Evolutionary conservation across 139 green algal genomes (phyloP).

Genomic region (Helicosporidium sp.): DNA sequence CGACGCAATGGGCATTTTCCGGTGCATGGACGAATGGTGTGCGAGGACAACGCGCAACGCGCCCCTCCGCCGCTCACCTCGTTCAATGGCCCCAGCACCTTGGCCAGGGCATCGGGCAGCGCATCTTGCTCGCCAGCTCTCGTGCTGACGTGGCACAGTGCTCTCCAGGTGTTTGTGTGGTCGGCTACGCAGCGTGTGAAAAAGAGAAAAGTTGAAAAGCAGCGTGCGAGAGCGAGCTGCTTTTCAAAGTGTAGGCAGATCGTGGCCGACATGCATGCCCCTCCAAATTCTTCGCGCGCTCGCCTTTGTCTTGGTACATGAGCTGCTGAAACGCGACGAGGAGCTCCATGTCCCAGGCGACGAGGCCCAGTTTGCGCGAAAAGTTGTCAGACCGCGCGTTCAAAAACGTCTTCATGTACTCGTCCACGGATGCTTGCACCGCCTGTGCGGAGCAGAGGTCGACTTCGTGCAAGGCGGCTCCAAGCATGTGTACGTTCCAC

Average conservation of each 20-base stretch:
- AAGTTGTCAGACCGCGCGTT: conserved; percentile 21
- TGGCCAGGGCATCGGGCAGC: neutral
- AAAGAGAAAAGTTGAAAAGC: no score
- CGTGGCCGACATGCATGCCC: neutral
- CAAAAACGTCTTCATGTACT: conserved; percentile 29
- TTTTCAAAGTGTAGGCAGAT: no score
- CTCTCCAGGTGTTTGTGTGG: conserved; percentile 55
- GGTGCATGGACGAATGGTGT: no score
- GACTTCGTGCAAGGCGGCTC: conserved; percentile 27
- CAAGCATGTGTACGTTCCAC: conserved; percentile 51
- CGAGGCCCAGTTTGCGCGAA: conserved; percentile 51
- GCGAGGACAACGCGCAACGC: no score
- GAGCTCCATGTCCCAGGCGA: conserved; percentile 33
- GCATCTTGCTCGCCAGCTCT: neutral
- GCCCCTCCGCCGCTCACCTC: neutral
- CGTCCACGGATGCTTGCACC: conserved; percentile 27
- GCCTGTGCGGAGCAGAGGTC: conserved; percentile 24
- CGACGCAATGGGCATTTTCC: no score
- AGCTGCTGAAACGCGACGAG: conserved; percentile 2
- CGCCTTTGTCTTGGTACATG: conserved; percentile 4
- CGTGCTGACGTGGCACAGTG: neutral
- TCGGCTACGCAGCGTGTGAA: conserved; percentile 18
- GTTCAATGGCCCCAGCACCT: conserved; percentile 4
- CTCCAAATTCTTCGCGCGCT: no score
- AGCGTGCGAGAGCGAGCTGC: no score